Percentiles rank a stretch among this genome's conserved stretches.
Conservation (phyloP, 2,329 filamentous ascomycete species). For the Neoascochyta sp. region DNA sequence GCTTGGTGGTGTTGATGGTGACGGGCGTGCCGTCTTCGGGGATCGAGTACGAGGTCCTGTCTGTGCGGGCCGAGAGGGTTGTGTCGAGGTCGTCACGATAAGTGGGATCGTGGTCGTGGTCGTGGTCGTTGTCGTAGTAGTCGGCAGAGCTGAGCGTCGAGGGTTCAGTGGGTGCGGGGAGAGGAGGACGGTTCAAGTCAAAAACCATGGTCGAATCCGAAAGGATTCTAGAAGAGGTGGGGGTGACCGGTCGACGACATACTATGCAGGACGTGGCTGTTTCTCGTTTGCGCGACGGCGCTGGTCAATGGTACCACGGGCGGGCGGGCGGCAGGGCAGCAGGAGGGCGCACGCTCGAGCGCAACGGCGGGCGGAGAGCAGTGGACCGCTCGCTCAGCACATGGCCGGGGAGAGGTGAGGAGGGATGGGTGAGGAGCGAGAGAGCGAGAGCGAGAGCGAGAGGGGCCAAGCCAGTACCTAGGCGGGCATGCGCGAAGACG, state of each 20-base stretch:
- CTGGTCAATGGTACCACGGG: no score
- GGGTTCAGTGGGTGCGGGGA: slow-evolving; percentile 77
- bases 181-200: slow-evolving; percentile 54
- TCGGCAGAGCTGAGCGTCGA: slow-evolving; percentile 61
- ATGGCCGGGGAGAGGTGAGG: background rate
- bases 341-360: no score
- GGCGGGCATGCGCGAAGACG: no score
- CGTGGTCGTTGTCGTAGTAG: slow-evolving; percentile 43
- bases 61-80: slow-evolving; percentile 65
- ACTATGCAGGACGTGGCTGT: no score
- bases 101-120: slow-evolving; percentile 44
- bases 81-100: slow-evolving; percentile 55
- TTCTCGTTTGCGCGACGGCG: background rate
- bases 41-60: slow-evolving; percentile 71
- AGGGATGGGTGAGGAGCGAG: no score
- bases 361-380: no score
- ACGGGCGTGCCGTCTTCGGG: slow-evolving; percentile 87
- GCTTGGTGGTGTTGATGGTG: slow-evolving; percentile 75
- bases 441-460: no score
- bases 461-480: no score
- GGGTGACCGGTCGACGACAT: slow-evolving; percentile 28
- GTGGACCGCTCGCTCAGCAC: background rate
- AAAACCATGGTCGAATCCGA: slow-evolving; percentile 43
- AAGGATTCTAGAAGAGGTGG: slow-evolving; percentile 28
- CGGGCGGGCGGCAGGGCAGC: no score